phyloP scores from a whole-genome alignment of 805 yeast genomes.

The Sugiyamaella marilandica region DNA sequence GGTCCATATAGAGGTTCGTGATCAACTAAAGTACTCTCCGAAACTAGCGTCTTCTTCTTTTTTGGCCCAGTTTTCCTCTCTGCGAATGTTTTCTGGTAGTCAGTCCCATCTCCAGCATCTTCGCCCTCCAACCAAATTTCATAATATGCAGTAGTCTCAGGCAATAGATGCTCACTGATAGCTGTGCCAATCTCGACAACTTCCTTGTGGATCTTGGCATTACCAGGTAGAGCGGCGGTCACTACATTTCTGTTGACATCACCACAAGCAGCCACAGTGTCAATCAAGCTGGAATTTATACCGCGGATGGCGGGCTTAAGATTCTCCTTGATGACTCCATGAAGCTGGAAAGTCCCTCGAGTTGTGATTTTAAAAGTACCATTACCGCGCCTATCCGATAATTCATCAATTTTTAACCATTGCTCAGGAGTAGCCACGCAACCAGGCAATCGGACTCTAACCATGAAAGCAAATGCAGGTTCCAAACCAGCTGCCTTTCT shows the following conservation, averaged over 20 bases:
- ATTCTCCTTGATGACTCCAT: conserved; percentile 87
- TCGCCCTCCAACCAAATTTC: conserved; percentile 93
- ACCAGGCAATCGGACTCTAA: conserved; percentile 91
- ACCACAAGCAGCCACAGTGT: conserved; percentile 97
- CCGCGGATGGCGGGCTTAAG: conserved; percentile 89
- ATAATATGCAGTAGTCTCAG: conserved; percentile 91
- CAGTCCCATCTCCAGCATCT: conserved; percentile 64
- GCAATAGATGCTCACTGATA: conserved; percentile 79
- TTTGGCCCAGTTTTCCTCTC: conserved; percentile 69
- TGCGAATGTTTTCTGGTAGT: conserved; percentile 61
- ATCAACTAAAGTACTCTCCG: conserved; percentile 76
- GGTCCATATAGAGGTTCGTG: conserved; percentile 86
- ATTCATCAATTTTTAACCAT: conserved; percentile 80
- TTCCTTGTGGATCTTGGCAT: conserved; percentile 76
- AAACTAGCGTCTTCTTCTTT: conserved; percentile 75
- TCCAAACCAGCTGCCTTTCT: conserved; percentile 89
- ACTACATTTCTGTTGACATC: conserved; percentile 96
- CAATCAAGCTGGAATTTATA: conserved; percentile 85
- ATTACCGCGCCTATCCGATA: conserved; percentile 77
- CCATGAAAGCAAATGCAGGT: conserved; percentile 97
- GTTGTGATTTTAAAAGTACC: conserved; percentile 93
- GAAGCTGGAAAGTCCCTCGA: conserved; percentile 94
- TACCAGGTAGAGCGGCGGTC: conserved; percentile 82
- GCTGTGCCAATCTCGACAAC: conserved; percentile 54
- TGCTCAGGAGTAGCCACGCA: conserved; percentile 84